Conservation (phyloP, 108 stramenopile species). For the Conticribra guillardii region DNA sequence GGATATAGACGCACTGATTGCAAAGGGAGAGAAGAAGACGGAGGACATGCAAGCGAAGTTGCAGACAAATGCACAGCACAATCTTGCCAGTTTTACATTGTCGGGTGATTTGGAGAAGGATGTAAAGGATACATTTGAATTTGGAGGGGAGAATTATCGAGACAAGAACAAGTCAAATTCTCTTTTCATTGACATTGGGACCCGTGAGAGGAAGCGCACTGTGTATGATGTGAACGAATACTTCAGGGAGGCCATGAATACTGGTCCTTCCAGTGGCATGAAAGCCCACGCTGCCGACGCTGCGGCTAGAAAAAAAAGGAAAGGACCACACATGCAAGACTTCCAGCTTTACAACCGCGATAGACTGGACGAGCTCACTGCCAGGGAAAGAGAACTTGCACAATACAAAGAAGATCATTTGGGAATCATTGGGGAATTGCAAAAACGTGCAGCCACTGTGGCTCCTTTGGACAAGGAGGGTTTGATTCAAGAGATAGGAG, state of each 20-base stretch:
- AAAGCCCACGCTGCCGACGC: constrained; percentile 80
- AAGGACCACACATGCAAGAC: constrained; percentile 91
- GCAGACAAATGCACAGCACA: constrained; percentile 95
- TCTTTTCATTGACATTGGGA: constrained; percentile 94
- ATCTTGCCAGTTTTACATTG: constrained; percentile 92
- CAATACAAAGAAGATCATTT: constrained; percentile 73
- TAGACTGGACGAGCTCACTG: constrained; percentile 72
- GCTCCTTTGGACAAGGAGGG: constrained; percentile 29
- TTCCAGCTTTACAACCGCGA: constrained; percentile 93
- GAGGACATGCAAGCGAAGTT: constrained; percentile 87
- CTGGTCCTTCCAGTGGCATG: constrained; percentile 60
- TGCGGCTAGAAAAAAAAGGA: constrained; percentile 81
- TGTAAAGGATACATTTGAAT: constrained; percentile 85
- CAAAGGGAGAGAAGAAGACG: constrained; percentile 92
- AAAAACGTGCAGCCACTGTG: constrained; percentile 57
- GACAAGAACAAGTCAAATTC: constrained; percentile 68
- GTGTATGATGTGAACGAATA: constrained; percentile 96
- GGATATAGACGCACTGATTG: constrained; percentile 97
- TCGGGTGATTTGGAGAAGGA: constrained; percentile 76
- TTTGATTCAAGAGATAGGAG: constrained; percentile 56
- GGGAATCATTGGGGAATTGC: constrained; percentile 70
- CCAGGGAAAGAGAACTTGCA: constrained; percentile 78
- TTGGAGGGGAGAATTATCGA: constrained; percentile 92
- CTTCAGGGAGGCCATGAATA: constrained; percentile 81
- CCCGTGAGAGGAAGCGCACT: constrained; percentile 94